phyloP scores from a whole-genome alignment of 2,329 filamentous ascomycete genomes.

The Phialophora expanda region DNA sequence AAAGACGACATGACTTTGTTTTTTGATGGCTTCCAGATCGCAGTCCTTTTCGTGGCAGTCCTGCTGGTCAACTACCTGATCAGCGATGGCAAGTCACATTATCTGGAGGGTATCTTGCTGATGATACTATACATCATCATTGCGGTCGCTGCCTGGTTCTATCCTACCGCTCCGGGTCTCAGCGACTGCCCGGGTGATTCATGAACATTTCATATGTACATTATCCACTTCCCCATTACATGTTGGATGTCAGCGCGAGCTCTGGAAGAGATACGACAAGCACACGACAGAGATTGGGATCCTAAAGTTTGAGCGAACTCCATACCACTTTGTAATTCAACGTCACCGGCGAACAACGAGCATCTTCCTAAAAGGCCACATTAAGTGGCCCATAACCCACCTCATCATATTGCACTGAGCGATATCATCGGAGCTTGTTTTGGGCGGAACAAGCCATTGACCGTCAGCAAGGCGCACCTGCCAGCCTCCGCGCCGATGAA shows the following conservation, averaged over 20 bases:
- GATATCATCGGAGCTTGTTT: neutral
- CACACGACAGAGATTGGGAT: neutral
- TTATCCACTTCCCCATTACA: neutral
- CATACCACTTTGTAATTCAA: slow-evolving; percentile 12
- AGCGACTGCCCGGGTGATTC: slow-evolving; percentile 30
- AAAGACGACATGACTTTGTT: slow-evolving; percentile 72
- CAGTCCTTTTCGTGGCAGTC: slow-evolving; percentile 63
- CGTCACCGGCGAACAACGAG: neutral
- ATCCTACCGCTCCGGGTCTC: slow-evolving; percentile 33
- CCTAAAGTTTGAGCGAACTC: neutral
- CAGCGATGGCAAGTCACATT: slow-evolving; percentile 63
- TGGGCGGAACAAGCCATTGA: neutral
- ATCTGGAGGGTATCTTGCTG: slow-evolving; percentile 66
- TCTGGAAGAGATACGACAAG: neutral
- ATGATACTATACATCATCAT: slow-evolving; percentile 68
- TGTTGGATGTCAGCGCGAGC: neutral
- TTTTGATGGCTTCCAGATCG: slow-evolving; percentile 88
- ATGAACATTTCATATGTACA: slow-evolving; percentile 5
- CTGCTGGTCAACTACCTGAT: slow-evolving; percentile 66
- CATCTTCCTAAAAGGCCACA: neutral
- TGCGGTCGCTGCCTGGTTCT: slow-evolving; percentile 53
- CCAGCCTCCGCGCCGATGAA: too few relatives aligned
- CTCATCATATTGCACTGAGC: neutral
- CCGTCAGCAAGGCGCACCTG: neutral
- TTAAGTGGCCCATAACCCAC: neutral